A percentile compares a stretch with the other conserved stretches of the same genome.
Evolutionary conservation across 306 rosid species (phyloP).

Genomic region (Pueraria montana): DNA sequence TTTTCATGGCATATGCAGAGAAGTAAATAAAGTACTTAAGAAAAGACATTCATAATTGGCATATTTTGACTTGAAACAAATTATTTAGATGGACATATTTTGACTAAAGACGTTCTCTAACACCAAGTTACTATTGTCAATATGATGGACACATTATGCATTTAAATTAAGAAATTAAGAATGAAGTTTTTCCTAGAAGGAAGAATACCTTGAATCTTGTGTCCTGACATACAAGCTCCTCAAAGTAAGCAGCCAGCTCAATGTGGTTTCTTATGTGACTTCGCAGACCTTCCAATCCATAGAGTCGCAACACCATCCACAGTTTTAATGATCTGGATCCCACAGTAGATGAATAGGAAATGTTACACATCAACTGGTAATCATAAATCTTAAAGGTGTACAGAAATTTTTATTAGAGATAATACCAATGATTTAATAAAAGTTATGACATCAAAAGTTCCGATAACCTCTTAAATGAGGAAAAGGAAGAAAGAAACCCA

Average conservation of each 20-base stretch:
- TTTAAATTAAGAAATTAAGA: constrained; percentile 21
- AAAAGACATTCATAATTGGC: constrained; percentile 31
- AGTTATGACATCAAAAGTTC: constrained; percentile 12
- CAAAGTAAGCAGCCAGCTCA: constrained; percentile 77
- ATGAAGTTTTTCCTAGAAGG: constrained; percentile 12
- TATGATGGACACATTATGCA: neutral
- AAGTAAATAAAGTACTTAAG: neutral
- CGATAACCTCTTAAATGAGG: neutral
- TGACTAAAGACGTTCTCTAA: constrained; percentile 1
- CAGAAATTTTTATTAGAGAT: constrained; percentile 11
- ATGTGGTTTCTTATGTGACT: constrained; percentile 77
- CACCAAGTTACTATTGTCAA: neutral
- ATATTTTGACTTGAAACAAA: constrained; percentile 26
- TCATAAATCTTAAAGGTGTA: constrained; percentile 19
- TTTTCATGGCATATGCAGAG: constrained; percentile 21
- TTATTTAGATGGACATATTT: neutral
- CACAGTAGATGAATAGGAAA: constrained; percentile 34
- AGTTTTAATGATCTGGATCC: constrained; percentile 80
- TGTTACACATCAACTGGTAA: constrained; percentile 23
- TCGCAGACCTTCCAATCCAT: constrained; percentile 85
- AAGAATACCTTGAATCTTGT: constrained; percentile 80
- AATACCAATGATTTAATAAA: neutral
- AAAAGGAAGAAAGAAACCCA: constrained; percentile 18
- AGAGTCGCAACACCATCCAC: constrained; percentile 93
- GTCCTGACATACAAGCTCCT: constrained; percentile 76